Evolutionary conservation across 257 asterid genomes (phyloP).

Genomic region (Ehretia macrophylla): DNA sequence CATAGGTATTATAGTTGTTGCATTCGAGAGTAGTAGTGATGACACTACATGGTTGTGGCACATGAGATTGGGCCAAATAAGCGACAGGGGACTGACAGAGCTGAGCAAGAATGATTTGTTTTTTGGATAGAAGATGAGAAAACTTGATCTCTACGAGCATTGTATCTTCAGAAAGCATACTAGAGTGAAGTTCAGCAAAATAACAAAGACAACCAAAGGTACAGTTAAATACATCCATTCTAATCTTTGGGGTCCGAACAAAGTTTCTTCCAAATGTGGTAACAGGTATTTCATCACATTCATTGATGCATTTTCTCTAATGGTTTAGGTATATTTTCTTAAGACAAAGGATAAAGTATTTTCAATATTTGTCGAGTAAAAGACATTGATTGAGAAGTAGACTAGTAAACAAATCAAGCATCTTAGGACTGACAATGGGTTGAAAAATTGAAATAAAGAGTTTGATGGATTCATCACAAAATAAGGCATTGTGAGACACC

Average conservation of each 20-base stretch:
- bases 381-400: not conserved
- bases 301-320: not conserved
- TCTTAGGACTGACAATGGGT: not conserved
- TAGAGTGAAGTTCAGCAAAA: not conserved
- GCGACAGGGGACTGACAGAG: not conserved
- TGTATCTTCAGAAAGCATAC: slow-evolving; percentile 38
- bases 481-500: not conserved
- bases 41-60: not conserved
- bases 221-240: not conserved
- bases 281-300: not conserved
- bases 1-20: not conserved
- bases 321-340: not conserved
- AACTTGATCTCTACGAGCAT: not conserved
- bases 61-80: not conserved
- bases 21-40: not conserved
- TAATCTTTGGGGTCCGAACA: not conserved
- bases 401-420: not conserved
- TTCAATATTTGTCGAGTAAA: not conserved
- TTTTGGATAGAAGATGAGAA: not conserved
- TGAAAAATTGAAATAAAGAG: not conserved
- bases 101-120: not conserved
- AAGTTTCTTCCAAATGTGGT: not conserved
- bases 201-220: not conserved
- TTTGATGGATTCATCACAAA: slow-evolving; percentile 6
- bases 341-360: not conserved